Evolutionary conservation across 2,329 filamentous ascomycete species (phyloP).

Genomic region (Scolecobasidium constrictum): DNA sequence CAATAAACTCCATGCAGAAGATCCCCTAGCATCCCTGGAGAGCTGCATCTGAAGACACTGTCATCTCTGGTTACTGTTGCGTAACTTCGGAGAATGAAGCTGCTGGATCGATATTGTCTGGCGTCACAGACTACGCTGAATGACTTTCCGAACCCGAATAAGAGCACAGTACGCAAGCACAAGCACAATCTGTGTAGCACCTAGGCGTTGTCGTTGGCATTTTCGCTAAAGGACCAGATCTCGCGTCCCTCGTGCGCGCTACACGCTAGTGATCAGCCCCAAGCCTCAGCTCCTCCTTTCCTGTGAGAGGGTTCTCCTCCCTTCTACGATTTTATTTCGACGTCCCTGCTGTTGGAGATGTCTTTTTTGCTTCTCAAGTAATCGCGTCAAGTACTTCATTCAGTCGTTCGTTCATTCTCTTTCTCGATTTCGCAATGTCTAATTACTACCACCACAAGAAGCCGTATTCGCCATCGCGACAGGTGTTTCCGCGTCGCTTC

Average conservation of each 20-base stretch:
- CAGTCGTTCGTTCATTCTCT: not conserved
- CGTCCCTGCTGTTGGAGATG: not conserved
- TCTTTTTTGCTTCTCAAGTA: not conserved
- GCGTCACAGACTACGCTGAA: no score
- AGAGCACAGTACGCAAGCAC: no score
- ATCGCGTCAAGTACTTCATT: not conserved
- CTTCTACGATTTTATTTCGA: not conserved
- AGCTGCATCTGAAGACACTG: not conserved
- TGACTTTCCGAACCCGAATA: no score
- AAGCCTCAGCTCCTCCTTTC: not conserved
- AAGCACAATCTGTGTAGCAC: no score
- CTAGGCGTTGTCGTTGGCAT: no score
- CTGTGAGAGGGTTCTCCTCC: not conserved
- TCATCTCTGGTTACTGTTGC: no score
- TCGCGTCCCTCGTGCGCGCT: no score
- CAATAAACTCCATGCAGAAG: no score
- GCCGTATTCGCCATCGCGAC: conserved; percentile 4
- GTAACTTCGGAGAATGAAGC: no score
- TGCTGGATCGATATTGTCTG: no score
- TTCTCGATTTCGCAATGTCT: not conserved
- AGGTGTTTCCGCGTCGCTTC: conserved; percentile 1
- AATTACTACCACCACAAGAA: not conserved
- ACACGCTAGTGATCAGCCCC: no score
- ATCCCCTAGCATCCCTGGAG: not conserved
- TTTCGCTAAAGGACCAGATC: no score